phyloP scores from a whole-genome alignment of 2,329 filamentous ascomycete species.

The Diaporthe destruens region DNA sequence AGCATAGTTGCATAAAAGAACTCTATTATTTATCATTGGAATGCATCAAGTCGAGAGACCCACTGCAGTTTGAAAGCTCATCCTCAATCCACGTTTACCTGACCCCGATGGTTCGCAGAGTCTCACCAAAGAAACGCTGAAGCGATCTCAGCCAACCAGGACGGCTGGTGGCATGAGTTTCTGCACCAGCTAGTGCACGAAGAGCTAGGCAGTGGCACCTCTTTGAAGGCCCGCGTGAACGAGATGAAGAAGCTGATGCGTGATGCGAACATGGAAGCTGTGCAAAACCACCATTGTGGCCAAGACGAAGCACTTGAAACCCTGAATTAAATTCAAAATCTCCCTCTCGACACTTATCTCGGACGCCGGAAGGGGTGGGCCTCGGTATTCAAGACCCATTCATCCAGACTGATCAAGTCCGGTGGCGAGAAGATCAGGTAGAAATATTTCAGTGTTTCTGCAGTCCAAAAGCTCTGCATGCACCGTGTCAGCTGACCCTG shows the following conservation, averaged over 20 bases:
- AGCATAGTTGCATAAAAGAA: no score
- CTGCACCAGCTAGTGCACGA: slow-evolving; percentile 30
- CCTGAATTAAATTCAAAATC: no score
- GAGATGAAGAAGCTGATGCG: background rate
- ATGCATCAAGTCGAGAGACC: no score
- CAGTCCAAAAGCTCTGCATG: slow-evolving; percentile 57
- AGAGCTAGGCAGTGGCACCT: background rate
- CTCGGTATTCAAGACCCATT: slow-evolving; percentile 62
- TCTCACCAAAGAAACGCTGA: no score
- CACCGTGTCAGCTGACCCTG: background rate
- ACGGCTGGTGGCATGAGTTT: slow-evolving; percentile 19
- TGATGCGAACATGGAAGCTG: no score
- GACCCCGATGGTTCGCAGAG: no score
- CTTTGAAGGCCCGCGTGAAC: background rate
- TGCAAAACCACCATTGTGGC: no score
- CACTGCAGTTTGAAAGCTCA: no score
- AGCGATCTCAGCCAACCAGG: background rate
- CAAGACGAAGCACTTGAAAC: no score
- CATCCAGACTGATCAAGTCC: slow-evolving; percentile 67
- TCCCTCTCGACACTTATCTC: background rate
- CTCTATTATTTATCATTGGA: no score
- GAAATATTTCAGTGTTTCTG: slow-evolving; percentile 68
- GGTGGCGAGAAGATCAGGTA: slow-evolving; percentile 72
- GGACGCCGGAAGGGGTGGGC: slow-evolving; percentile 52
- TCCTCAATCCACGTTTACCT: no score